Evolutionary conservation across 2,329 filamentous ascomycete genomes (phyloP).

Genomic region (Ophiostoma novo-ulmi): DNA sequence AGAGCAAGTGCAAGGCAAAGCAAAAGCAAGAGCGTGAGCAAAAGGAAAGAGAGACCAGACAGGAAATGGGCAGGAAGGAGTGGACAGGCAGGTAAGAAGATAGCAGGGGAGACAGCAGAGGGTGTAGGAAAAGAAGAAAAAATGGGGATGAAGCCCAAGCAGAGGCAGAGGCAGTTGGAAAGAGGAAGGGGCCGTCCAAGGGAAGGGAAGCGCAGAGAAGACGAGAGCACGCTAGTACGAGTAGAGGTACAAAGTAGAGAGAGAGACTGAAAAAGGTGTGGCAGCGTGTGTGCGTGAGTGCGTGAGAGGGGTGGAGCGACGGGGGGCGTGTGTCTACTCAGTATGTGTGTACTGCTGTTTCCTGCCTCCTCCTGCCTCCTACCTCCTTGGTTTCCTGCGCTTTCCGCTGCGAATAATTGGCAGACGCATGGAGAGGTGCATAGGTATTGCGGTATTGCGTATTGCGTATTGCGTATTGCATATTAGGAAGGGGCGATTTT

Average conservation of each 20-base stretch:
- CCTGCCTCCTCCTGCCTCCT: neutral
- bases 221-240: constrained; percentile 8
- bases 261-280: neutral
- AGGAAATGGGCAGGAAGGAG: constrained; percentile 1
- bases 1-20: neutral
- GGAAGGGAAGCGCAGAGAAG: neutral
- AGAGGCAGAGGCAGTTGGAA: constrained; percentile 8
- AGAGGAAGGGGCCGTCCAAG: neutral
- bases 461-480: neutral
- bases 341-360: neutral
- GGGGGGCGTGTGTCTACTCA: neutral
- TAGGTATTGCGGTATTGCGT: neutral
- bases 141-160: constrained; percentile 1
- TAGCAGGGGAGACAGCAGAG: neutral
- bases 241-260: neutral
- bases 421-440: neutral
- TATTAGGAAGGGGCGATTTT: neutral
- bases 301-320: neutral
- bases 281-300: constrained; percentile 2
- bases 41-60: neutral
- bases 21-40: neutral
- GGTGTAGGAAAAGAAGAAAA: neutral
- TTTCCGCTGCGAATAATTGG: constrained; percentile 3
- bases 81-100: neutral
- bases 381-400: neutral